Conservation (phyloP, 78 protist genomes). For the Dictyostelium capitatum region DNA sequence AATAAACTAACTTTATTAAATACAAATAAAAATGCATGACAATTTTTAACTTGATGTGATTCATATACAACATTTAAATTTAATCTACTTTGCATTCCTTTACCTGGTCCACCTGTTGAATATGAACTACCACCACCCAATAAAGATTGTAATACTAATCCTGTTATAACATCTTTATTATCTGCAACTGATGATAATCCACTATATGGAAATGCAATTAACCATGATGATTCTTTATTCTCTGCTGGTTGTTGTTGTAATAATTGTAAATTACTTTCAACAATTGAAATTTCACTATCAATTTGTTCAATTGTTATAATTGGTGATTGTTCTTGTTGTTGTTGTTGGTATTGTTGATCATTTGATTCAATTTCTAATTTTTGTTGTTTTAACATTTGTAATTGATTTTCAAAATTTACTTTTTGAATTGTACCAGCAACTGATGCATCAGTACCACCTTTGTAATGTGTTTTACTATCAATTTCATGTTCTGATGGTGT, state of each 20-base stretch:
- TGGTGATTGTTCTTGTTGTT: too few relatives aligned
- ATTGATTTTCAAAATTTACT: background rate
- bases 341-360: too few relatives aligned
- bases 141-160: slow-evolving; percentile 48
- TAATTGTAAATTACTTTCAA: background rate
- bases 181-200: background rate
- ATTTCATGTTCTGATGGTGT: background rate
- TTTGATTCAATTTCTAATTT: background rate
- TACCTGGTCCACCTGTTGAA: slow-evolving; percentile 84
- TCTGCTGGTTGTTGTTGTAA: background rate
- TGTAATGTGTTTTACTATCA: background rate
- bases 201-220: slow-evolving; percentile 17
- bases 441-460: slow-evolving; percentile 11
- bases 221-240: background rate
- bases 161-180: slow-evolving; percentile 21
- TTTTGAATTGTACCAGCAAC: background rate
- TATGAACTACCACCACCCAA: slow-evolving; percentile 79
- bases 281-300: background rate
- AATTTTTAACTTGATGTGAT: background rate
- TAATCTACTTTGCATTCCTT: slow-evolving; percentile 77
- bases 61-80: slow-evolving; percentile 30
- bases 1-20: slow-evolving; percentile 33
- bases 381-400: slow-evolving; percentile 1
- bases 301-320: too few relatives aligned
- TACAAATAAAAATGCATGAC: slow-evolving; percentile 36